Base-by-base conservation (phyloP, 2,329 filamentous ascomycete genomes). In the Beauveria rudraprayagi region DNA sequence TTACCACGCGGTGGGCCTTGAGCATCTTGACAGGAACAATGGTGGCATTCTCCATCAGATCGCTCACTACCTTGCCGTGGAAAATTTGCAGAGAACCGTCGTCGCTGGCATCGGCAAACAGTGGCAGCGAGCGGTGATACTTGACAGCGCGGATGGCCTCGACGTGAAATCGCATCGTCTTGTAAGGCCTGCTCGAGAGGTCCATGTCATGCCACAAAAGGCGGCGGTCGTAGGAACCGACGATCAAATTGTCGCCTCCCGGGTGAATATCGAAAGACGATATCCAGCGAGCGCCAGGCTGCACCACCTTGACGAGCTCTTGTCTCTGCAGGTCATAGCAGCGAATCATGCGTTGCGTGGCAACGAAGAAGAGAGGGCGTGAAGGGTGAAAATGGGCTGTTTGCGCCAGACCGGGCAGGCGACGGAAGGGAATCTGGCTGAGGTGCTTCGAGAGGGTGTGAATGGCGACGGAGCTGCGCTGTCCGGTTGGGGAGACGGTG, bases 181-280 rank as follows among this genome's bases (percentile, higher is more conserved):
- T 97, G 80, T 96, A 97, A 0, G 94, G 94, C 55, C 91, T 86
- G 65, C 84, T 87, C 1, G 91, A 94, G 41, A 99, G 84, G 67
- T 99, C 94, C 59, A 97, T 82, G 76, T 99, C 94, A 77, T 97
- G 94, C 94, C 94, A 99, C 37, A 99, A 81, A 3, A 99, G 81
- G 52, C 93, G 87, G 66, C 92, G 87, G 76, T 99, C 94, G 76
- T 97, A 99, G 0, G 92, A 94, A 50, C 92, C 92, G 11, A 97
- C 91, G 62, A 97, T 90, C 60, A 99, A 76, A 71, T 99, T 97
- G 76, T 96, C 92, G 51, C 94, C 94, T 19, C 90, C 90, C 0
- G 92, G 88, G 74, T 99, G 95, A 50, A 99, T 84, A 69, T 96
- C 92, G 68, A 99, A 93, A 17, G 87, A 91, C 2, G 90, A 95